A percentile compares a stretch with the other conserved stretches of the same genome.
These are phyloP conservation scores for Trypanosoma brucei DNA, from an alignment of 208 protist species.

Conservation along the genomic window DNA sequence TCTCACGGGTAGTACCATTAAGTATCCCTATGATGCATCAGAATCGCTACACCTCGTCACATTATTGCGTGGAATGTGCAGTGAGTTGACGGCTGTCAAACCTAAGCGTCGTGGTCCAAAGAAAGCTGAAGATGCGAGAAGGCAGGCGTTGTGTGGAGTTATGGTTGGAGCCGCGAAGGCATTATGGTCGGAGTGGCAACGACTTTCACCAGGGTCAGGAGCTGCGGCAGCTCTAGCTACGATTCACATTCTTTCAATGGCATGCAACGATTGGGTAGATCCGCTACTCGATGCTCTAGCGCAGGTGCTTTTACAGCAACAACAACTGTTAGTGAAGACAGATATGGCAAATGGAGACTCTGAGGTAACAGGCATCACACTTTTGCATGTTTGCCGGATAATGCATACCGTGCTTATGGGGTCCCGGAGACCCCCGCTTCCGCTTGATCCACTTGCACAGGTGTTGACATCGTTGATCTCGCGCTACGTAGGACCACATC, in stretches of 20 bases:
- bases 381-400: constrained; percentile 54
- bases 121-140: constrained; percentile 22
- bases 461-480: constrained; percentile 60
- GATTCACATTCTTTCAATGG: constrained; percentile 50
- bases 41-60: constrained; percentile 47
- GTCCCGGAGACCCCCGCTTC: constrained; percentile 42
- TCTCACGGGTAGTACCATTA: constrained; percentile 30
- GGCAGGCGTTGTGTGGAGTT: constrained; percentile 39
- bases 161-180: constrained; percentile 49
- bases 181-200: constrained; percentile 57
- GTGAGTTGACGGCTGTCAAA: background rate
- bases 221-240: constrained; percentile 46
- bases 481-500: constrained; percentile 75
- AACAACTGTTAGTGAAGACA: background rate
- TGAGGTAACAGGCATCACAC: constrained; percentile 28
- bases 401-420: constrained; percentile 40
- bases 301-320: constrained; percentile 37
- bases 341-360: constrained; percentile 7
- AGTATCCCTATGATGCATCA: constrained; percentile 56
- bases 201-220: constrained; percentile 34
- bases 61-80: constrained; percentile 52
- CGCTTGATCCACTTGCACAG: constrained; percentile 47
- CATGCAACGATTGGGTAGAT: constrained; percentile 48
- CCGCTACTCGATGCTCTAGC: constrained; percentile 50
- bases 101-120: constrained; percentile 15